Evolutionary conservation across 805 yeast species (phyloP), one percentile per base, ranked within the genome.

Genomic region (Metschnikowia borealis): DNA sequence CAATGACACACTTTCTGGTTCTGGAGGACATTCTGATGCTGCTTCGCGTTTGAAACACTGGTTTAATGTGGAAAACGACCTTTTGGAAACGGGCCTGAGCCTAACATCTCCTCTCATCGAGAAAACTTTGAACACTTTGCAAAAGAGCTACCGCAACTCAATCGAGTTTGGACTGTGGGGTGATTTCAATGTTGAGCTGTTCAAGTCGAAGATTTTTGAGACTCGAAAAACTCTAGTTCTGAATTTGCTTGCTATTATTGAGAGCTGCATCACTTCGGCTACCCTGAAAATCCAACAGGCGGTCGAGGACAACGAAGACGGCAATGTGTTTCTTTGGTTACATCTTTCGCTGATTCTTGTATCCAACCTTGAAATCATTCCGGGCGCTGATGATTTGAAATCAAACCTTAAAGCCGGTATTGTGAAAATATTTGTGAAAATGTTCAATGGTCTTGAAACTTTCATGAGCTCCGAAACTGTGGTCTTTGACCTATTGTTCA

Each of bases 151-250:
- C 31, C 18, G 51, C 17, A 37, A 42, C 18, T 41, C 38, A 2
- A 29, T 36, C 2, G 32, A 46, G 5, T 53, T 53, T 21, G 38
- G 39, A n/a, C 47, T 39, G 44, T 55, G 58, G 58, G 58, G 58
- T 15, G 34, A 41, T 3, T 53, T 53, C 36, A 44, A 31, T 23
- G 20, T 29, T 10, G 38, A 18, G 18, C 37, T 42, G 5, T 38
- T 47, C 35, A n/a, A 17, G 34, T 13, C 33, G 14, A 35, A 15
- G 6, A 44, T 54, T 35, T 20, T 18, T 11, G 38, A 49, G 7
- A 21, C 38, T 20, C 33, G 38, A 18, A 14, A 33, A 20, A 23
- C 14, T 10, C 15, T 42, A 20, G 38, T 42, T 20, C 37, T 33
- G 45, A 32, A 34, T 33, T 34, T 42, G 17, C 45, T 32, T 15